Evolutionary conservation across 2,329 filamentous ascomycete genomes (phyloP).

Genomic region (Paecilomyces fulvus): DNA sequence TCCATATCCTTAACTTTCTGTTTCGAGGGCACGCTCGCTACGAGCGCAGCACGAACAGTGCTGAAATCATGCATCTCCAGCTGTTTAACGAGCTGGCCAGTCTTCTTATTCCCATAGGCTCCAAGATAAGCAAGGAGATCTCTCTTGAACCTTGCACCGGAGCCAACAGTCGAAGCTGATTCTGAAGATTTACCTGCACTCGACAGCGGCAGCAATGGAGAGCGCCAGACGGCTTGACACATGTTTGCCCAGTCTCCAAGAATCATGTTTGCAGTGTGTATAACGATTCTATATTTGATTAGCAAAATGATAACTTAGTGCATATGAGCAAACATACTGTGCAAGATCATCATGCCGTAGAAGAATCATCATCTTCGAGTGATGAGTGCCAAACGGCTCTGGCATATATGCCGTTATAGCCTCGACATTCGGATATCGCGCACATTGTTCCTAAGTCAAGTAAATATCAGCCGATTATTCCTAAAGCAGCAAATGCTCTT

Average conservation of each 20-base stretch:
- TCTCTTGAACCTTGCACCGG: slow-evolving; percentile 62
- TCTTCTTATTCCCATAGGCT: slow-evolving; percentile 55
- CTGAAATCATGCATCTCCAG: slow-evolving; percentile 62
- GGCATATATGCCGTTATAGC: slow-evolving; percentile 70
- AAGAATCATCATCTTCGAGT: slow-evolving; percentile 79
- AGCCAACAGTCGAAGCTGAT: slow-evolving; percentile 39
- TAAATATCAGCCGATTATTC: background rate
- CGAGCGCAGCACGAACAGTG: slow-evolving; percentile 56
- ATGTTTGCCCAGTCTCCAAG: slow-evolving; percentile 77
- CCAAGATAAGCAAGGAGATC: slow-evolving; percentile 66
- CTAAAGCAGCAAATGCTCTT: background rate
- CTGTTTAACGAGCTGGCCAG: slow-evolving; percentile 47
- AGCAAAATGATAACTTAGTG: background rate
- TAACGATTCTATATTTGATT: slow-evolving; percentile 47
- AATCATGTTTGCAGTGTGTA: slow-evolving; percentile 93
- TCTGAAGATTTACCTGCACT: background rate
- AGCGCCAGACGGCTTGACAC: slow-evolving; percentile 75
- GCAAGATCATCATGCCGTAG: slow-evolving; percentile 67
- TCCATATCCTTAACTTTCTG: slow-evolving; percentile 43
- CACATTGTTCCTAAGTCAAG: slow-evolving; percentile 48
- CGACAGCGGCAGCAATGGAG: slow-evolving; percentile 56
- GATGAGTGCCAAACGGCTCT: slow-evolving; percentile 79
- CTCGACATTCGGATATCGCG: slow-evolving; percentile 57
- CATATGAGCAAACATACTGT: slow-evolving; percentile 38
- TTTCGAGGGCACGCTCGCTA: slow-evolving; percentile 70